Evolutionary conservation across 192 early-diverging fungal species (phyloP), one percentile per base, ranked within the genome.

Genomic region (Linnemannia hyalina): DNA sequence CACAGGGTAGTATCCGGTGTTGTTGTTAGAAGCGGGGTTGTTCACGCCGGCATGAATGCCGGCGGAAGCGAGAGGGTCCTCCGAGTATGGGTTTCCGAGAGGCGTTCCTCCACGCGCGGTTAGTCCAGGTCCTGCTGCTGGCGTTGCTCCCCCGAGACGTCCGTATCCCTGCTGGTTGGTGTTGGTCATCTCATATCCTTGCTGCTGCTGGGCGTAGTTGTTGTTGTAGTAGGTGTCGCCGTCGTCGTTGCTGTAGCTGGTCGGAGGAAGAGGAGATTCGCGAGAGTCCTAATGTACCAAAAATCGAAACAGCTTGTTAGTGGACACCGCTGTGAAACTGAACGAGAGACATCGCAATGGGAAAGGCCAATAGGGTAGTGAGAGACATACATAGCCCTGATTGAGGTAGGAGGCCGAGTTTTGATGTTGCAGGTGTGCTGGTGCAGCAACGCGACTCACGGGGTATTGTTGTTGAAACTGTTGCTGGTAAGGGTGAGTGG

Each of bases 161-260:
- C n/a, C 38, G 23, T 41, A 46, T 9, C 41, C 71, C 4, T 32
- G 26, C n/a, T 65, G 60, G 69, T 26, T 13, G 35, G 60, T 16
- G 36, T 32, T 69, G 3, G 54, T 35, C 73, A 76, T 55, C 6
- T 85, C 77, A 60, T 75, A 85, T 13, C 78, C 73, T 18, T 63
- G 68, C 20, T 80, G 77, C 35, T 84, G 78, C 4, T n/a, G 32
- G 9, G 74, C 74, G 41, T 85, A 85, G 42, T 44, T 63, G 41
- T 54, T 46, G 29, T 85, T 85, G 54, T 85, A 85, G 63, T 80
- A 85, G 22, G 42, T 69, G 4, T 73, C 78, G 32, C 71, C 70
- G 0, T 75, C 76, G 32, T 70, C 73, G 22, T 42, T 52, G 9
- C 68, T 41, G 42, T 75, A 78, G 26, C 44, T 55, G 9, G 7